phyloP scores from a whole-genome alignment of 768 basidiomycete species.

The Lactarius pseudohatsudake region DNA sequence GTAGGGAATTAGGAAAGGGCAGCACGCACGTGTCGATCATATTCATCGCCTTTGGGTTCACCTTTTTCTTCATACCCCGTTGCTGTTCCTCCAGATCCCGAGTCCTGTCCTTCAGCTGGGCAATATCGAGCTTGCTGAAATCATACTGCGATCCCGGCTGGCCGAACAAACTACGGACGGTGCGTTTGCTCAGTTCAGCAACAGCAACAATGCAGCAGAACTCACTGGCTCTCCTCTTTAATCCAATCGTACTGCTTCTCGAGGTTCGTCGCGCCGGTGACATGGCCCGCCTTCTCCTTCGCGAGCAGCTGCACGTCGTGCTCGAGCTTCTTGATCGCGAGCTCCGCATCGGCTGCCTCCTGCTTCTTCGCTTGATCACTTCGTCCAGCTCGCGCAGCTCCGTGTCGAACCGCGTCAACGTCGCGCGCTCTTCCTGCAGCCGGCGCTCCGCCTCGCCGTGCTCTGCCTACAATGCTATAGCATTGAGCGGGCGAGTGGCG shows the following conservation, averaged over 20 bases:
- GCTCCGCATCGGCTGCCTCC: slow-evolving; percentile 63
- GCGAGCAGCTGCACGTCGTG: slow-evolving; percentile 62
- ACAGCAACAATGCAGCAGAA: slow-evolving; percentile 22
- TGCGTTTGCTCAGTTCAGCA: slow-evolving; percentile 9
- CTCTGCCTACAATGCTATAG: slow-evolving; percentile 42
- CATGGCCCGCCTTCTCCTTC: slow-evolving; percentile 63
- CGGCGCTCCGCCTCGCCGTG: slow-evolving; percentile 66
- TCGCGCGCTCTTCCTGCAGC: slow-evolving; percentile 83
- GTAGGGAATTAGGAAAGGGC: not conserved
- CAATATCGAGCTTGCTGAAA: slow-evolving; percentile 66
- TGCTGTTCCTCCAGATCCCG: slow-evolving; percentile 74
- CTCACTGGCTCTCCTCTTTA: slow-evolving; percentile 79
- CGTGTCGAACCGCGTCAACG: slow-evolving; percentile 82
- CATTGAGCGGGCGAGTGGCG: not conserved
- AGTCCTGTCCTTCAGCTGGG: slow-evolving; percentile 58
- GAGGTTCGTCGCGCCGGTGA: slow-evolving; percentile 55
- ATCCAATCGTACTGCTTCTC: slow-evolving; percentile 92
- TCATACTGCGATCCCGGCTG: slow-evolving; percentile 79
- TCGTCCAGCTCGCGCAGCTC: slow-evolving; percentile 84
- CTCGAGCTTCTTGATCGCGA: slow-evolving; percentile 62
- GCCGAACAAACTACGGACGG: slow-evolving; percentile 57
- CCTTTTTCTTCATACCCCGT: slow-evolving; percentile 89
- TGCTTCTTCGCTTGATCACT: slow-evolving; percentile 78
- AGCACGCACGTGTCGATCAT: slow-evolving; percentile 86
- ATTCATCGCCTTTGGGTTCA: slow-evolving; percentile 93